A percentile compares a stretch with the other conserved stretches of the same genome.
These are phyloP conservation scores for Diplogelasinospora grovesii DNA, from an alignment of 495 filamentous ascomycete genomes.

Conservation along the genomic window DNA sequence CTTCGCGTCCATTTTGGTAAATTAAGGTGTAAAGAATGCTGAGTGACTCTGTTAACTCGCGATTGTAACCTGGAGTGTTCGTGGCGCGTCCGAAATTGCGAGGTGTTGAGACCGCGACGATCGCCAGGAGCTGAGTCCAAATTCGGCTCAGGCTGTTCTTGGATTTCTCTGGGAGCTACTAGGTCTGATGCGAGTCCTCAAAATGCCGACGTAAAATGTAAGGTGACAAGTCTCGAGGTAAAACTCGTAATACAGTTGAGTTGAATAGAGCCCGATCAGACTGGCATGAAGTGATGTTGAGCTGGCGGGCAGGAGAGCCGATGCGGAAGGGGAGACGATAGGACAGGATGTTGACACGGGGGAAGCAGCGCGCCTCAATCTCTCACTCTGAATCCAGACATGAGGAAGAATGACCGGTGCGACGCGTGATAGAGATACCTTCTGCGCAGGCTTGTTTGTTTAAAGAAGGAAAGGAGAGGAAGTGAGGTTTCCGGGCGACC, in stretches of 20 bases:
- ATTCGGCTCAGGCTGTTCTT: too few relatives aligned
- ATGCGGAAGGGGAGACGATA: neutral
- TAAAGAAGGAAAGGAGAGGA: constrained; percentile 1
- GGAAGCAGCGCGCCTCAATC: constrained; percentile 17
- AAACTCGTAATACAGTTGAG: too few relatives aligned
- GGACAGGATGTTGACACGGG: constrained; percentile 10
- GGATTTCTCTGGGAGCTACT: too few relatives aligned
- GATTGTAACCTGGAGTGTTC: constrained; percentile 4
- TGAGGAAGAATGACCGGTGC: constrained; percentile 8
- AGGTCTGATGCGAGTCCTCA: too few relatives aligned
- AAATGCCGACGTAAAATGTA: too few relatives aligned
- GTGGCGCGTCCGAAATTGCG: neutral
- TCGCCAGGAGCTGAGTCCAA: too few relatives aligned
- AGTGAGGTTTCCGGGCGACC: too few relatives aligned
- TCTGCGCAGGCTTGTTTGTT: constrained; percentile 2
- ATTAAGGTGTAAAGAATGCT: constrained; percentile 6
- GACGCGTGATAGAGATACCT: constrained; percentile 10
- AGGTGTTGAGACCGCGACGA: too few relatives aligned
- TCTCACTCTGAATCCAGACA: constrained; percentile 11
- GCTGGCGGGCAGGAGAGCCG: neutral
- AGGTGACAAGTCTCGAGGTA: too few relatives aligned
- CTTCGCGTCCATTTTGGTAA: constrained; percentile 30
- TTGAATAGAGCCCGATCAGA: too few relatives aligned
- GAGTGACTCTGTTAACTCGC: constrained; percentile 12
- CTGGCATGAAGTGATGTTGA: too few relatives aligned